phyloP scores from a whole-genome alignment of 768 basidiomycete genomes.

The Russula lepida region DNA sequence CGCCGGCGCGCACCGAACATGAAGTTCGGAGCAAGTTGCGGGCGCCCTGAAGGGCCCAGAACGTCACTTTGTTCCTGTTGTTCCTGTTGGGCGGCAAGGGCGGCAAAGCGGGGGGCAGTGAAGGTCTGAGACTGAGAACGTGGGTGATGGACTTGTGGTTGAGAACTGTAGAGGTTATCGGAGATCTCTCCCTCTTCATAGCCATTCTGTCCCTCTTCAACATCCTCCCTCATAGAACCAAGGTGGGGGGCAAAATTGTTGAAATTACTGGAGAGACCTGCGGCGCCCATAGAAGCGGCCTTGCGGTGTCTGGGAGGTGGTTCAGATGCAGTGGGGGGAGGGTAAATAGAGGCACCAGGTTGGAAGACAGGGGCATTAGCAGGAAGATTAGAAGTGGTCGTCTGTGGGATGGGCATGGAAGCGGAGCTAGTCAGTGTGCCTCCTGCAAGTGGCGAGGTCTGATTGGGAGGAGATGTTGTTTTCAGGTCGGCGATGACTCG shows the following conservation, averaged over 20 bases:
- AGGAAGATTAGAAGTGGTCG: slow-evolving; percentile 42
- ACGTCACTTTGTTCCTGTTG: slow-evolving; percentile 37
- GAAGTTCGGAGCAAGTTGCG: slow-evolving; percentile 85
- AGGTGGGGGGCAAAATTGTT: slow-evolving; percentile 72
- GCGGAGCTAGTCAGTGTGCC: slow-evolving; percentile 31
- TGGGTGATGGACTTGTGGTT: slow-evolving; percentile 45
- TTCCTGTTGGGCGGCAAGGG: slow-evolving; percentile 60
- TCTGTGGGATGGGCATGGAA: slow-evolving; percentile 43
- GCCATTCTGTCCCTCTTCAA: slow-evolving; percentile 45
- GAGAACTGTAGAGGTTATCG: slow-evolving; percentile 44
- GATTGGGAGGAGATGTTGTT: slow-evolving; percentile 63
- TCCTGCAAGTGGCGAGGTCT: slow-evolving; percentile 31
- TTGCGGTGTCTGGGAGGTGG: slow-evolving; percentile 65
- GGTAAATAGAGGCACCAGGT: slow-evolving; percentile 53
- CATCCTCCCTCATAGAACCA: slow-evolving; percentile 78
- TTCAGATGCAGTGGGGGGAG: slow-evolving; percentile 39
- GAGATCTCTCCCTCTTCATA: slow-evolving; percentile 77
- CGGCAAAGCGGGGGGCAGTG: slow-evolving; percentile 82
- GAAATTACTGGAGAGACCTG: slow-evolving; percentile 50
- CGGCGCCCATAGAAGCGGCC: slow-evolving; percentile 62
- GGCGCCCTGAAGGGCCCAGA: slow-evolving; percentile 69
- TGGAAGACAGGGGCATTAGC: slow-evolving; percentile 68
- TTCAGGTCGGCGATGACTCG: slow-evolving; percentile 92
- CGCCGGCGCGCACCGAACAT: slow-evolving; percentile 65
- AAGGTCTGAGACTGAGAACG: slow-evolving; percentile 79